Conservation (phyloP, 176 grass and related monocot species). For the Themeda triandra region DNA sequence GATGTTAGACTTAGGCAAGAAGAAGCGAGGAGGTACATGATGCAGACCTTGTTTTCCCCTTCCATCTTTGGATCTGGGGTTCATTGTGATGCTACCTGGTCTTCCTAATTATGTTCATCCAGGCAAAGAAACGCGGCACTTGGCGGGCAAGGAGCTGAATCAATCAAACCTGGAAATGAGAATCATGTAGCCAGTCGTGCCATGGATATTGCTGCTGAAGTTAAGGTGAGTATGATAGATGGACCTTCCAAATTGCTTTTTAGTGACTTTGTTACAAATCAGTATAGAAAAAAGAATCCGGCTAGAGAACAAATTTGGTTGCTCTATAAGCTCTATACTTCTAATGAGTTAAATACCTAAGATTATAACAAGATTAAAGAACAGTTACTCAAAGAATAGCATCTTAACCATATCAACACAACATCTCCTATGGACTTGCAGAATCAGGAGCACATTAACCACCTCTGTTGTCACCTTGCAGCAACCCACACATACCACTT, state of each 20-base stretch:
- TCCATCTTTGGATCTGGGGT: conserved; percentile 3
- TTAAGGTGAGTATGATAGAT: conserved; percentile 34
- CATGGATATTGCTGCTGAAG: conserved; percentile 39
- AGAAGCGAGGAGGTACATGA: conserved; percentile 55
- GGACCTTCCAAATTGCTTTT: neutral
- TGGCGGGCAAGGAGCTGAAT: conserved; percentile 53
- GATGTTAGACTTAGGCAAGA: conserved; percentile 72
- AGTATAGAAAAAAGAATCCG: neutral
- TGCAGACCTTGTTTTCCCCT: neutral
- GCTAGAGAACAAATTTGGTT: neutral
- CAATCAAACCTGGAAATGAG: conserved; percentile 50
- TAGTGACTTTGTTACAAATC: neutral
- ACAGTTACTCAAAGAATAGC: neutral
- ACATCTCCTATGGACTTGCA: neutral
- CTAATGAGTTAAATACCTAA: neutral
- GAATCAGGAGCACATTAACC: neutral
- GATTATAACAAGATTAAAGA: neutral
- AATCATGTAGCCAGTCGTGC: conserved; percentile 34
- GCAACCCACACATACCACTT: conserved; percentile 46
- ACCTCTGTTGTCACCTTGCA: conserved; percentile 24
- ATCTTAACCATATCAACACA: neutral
- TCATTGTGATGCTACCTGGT: conserved; percentile 12
- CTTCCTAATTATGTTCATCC: conserved; percentile 21
- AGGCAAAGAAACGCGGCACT: conserved; percentile 55
- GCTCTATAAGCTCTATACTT: neutral